A percentile compares a stretch with the other conserved stretches of the same genome.
Evolutionary conservation across 257 asterid species (phyloP).

Genomic region (Scutellaria galericulata): DNA sequence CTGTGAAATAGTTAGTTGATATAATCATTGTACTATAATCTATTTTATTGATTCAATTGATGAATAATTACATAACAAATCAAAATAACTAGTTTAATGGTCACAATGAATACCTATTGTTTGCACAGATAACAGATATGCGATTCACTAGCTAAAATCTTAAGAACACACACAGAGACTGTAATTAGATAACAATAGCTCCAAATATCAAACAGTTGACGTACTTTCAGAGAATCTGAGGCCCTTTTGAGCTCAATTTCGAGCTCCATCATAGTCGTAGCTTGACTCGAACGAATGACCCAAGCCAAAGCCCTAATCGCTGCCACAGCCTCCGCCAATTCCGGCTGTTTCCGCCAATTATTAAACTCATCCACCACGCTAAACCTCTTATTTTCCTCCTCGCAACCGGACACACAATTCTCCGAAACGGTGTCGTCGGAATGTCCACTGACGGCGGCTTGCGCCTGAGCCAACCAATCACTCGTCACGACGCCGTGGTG

Average conservation of each 20-base stretch:
- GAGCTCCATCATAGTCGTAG: slow-evolving; percentile 95
- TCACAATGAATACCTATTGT: not conserved
- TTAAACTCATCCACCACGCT: slow-evolving; percentile 85
- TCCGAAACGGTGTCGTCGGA: slow-evolving; percentile 48
- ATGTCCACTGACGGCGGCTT: slow-evolving; percentile 68
- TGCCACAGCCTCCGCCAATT: slow-evolving; percentile 98
- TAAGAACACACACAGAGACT: not conserved
- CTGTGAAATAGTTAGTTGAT: not conserved
- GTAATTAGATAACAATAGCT: not conserved
- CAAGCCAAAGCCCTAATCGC: slow-evolving; percentile 97
- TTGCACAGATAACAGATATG: slow-evolving; percentile 11
- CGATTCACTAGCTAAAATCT: not conserved
- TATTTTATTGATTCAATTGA: not conserved
- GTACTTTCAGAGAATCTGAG: slow-evolving; percentile 83
- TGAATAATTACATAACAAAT: not conserved
- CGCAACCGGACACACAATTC: slow-evolving; percentile 41
- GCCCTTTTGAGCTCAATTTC: slow-evolving; percentile 93
- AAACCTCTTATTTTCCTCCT: slow-evolving; percentile 46
- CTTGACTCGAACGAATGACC: slow-evolving; percentile 84
- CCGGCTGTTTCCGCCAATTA: slow-evolving; percentile 89
- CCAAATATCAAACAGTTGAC: not conserved
- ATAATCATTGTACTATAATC: not conserved
- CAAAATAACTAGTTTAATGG: not conserved
- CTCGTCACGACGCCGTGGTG: slow-evolving; percentile 92
- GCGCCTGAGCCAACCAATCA: slow-evolving; percentile 97